A percentile compares a stretch with the other conserved stretches of the same genome.
These are phyloP conservation scores for Chenopodium album DNA, from an alignment of 148 eudicot species.

Conservation along the genomic window DNA sequence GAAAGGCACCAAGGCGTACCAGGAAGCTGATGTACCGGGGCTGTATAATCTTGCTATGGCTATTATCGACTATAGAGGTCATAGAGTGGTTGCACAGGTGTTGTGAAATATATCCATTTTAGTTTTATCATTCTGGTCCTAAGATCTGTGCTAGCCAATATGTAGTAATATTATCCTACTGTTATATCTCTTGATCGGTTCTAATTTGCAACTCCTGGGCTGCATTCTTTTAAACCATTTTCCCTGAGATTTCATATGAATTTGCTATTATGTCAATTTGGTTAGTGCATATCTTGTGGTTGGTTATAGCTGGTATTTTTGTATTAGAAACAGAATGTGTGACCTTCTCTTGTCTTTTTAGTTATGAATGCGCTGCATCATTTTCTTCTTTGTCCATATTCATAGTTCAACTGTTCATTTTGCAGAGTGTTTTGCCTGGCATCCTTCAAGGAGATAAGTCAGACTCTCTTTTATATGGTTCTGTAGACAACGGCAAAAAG, in stretches of 20 bases:
- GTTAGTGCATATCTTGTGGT: not conserved
- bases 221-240: not conserved
- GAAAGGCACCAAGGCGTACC: conserved; percentile 96
- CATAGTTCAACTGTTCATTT: conserved; percentile 12
- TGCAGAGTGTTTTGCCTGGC: conserved; percentile 97
- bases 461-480: conserved; percentile 95
- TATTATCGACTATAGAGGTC: conserved; percentile 94
- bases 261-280: not conserved
- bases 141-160: not conserved
- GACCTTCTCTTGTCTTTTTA: not conserved
- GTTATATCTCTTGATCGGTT: not conserved
- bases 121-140: not conserved
- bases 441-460: conserved; percentile 99
- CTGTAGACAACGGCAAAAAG: conserved; percentile 99
- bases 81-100: conserved; percentile 98
- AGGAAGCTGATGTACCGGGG: conserved; percentile 95
- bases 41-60: conserved; percentile 99
- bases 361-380: not conserved
- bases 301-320: not conserved
- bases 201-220: not conserved
- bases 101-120: conserved; percentile 15
- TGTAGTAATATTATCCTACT: not conserved
- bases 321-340: not conserved
- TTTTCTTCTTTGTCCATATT: not conserved
- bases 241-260: not conserved